phyloP scores from a whole-genome alignment of 805 yeast species.

The Ogataea nonfermentans region DNA sequence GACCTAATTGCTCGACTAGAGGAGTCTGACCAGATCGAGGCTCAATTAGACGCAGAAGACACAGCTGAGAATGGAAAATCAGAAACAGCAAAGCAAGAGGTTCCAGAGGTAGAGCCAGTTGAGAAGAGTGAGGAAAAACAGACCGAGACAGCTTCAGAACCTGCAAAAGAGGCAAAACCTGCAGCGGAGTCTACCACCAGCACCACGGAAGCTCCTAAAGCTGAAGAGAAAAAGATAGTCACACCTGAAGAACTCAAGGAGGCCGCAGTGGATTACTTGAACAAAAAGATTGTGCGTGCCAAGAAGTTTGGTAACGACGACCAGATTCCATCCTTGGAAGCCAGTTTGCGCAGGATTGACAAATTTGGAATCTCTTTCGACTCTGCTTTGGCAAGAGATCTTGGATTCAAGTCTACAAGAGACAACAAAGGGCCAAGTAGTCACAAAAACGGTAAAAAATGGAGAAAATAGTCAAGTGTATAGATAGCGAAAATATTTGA shows the following conservation, averaged over 20 bases:
- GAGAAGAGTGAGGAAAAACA: constrained; percentile 6
- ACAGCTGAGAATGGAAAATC: constrained; percentile 14
- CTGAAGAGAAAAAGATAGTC: constrained; percentile 31
- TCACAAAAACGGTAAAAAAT: constrained; percentile 3
- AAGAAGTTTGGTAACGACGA: constrained; percentile 73
- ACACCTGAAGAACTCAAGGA: constrained; percentile 70
- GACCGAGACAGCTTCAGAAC: constrained; percentile 19
- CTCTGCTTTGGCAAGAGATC: constrained; percentile 63
- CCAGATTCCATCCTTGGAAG: constrained; percentile 49
- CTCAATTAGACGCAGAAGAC: constrained; percentile 25
- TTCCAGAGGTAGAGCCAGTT: constrained; percentile 16
- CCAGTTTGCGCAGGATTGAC: constrained; percentile 66
- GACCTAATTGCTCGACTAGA: constrained; percentile 67
- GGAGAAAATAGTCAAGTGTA: constrained; percentile 3
- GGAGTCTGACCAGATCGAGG: constrained; percentile 48
- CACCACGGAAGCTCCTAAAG: constrained; percentile 17
- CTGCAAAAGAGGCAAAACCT: constrained; percentile 1
- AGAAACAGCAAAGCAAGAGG: constrained; percentile 12
- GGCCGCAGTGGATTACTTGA: constrained; percentile 64
- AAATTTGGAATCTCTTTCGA: constrained; percentile 79
- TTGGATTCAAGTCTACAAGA: constrained; percentile 45
- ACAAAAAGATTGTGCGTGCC: constrained; percentile 67
- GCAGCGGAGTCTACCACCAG: constrained; percentile 6
- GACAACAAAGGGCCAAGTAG: not conserved
- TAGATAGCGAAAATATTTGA: constrained; percentile 1